Base-by-base conservation (phyloP, 306 rosid genomes). In the Gleditsia sinensis region DNA sequence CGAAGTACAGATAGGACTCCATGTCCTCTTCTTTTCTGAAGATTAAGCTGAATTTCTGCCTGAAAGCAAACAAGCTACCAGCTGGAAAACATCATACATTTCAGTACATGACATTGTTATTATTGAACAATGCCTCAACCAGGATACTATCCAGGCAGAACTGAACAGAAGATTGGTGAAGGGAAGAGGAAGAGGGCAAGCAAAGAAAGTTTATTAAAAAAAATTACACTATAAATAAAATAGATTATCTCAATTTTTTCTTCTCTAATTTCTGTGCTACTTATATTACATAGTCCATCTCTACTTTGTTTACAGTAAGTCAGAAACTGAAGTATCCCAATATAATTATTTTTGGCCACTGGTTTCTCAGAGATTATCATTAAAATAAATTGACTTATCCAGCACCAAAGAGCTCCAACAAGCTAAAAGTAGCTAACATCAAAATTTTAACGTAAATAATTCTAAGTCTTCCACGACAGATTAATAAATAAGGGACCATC, bases 11-110 rank as follows among this genome's bases (percentile, higher is more conserved):
- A 94, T 70, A 94, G 66, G 62, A 87, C 83, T 74, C 98, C 97
- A 75, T 94, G 98, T 34, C 98, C 98, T 87, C 89, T 94, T 83
- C 93, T 89, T 76, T 91, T 94, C 82, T 83, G 89, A 84, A 91
- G 91, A 84, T 91, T 91, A 69, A 90, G 93, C 79, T 94, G 86
- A 84, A 94, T 78, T 76, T 91, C 98, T 25, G 95, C 97, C 98
- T 94, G 95, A 74, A 82, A 81, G 43, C 19, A 82, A 74, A 69
- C 17, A 68, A 43, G 16, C 72, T 69, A 78, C 62, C 65, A 37
- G 40, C 12, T 72, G 53, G 60, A 74, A 60, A 62, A 59, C 30
- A 42, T 25, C 68, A 46, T 57, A 49, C 12, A 69, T 42, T 42
- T 65, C 55, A 24, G 65, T 65, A 51, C 51, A 42, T 27, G 61